Evolutionary conservation across 805 yeast species (phyloP).

Genomic region (Yueomyces sp.): DNA sequence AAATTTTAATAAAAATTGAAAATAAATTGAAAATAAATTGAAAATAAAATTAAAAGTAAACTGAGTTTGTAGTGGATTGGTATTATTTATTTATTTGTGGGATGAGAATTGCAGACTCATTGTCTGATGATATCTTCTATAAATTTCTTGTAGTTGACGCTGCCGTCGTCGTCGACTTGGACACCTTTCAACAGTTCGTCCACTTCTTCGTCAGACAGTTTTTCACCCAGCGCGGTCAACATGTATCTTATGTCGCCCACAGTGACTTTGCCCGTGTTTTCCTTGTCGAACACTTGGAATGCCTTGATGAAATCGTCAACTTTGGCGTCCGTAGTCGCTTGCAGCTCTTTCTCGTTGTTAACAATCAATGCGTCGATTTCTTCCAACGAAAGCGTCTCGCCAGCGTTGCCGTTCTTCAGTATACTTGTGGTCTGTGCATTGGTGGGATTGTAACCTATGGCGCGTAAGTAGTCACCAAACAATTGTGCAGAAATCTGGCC

Average conservation of each 20-base stretch:
- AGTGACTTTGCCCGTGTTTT: constrained; percentile 87
- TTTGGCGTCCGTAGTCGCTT: constrained; percentile 22
- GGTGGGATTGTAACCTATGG: constrained; percentile 99
- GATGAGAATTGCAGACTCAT: constrained; percentile 21
- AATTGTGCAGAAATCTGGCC: constrained; percentile 77
- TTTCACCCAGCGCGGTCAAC: constrained; percentile 91
- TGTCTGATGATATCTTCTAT: constrained; percentile 89
- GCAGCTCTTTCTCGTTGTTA: constrained; percentile 14
- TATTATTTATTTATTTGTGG: too few relatives aligned
- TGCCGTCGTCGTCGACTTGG: constrained; percentile 83
- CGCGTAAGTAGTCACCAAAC: constrained; percentile 87
- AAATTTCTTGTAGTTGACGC: constrained; percentile 88
- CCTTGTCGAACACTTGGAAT: constrained; percentile 96
- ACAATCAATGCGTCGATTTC: constrained; percentile 14
- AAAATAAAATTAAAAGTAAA: too few relatives aligned
- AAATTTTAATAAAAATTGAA: too few relatives aligned
- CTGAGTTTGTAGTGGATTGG: too few relatives aligned
- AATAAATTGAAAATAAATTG: too few relatives aligned
- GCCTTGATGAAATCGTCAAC: constrained; percentile 75
- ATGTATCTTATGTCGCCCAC: constrained; percentile 95
- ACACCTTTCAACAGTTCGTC: constrained; percentile 95
- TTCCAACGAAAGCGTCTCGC: constrained; percentile 16
- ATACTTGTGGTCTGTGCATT: constrained; percentile 24
- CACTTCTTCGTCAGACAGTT: constrained; percentile 78
- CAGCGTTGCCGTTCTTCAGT: constrained; percentile 6